Evolutionary conservation across 495 filamentous ascomycete species (phyloP), one percentile per base, ranked within the genome.

Genomic region (Aspergillus heteromorphus): DNA sequence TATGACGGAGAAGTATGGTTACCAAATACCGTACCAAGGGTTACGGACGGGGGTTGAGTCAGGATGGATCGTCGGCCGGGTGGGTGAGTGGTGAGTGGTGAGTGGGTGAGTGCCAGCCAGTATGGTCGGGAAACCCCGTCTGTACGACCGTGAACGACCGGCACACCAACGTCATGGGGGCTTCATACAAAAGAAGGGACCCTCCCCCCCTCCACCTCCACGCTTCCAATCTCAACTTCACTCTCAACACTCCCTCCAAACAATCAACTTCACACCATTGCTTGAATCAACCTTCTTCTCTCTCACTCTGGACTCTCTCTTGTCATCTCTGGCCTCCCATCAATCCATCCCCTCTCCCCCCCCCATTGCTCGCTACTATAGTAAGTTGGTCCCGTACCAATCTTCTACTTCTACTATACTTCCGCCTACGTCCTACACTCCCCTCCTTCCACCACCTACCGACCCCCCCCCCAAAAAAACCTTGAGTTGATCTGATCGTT

Each of bases 151-250:
- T 34, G 30, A 10, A 34, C 14, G 30, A n/a, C n/a, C n/a, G n/a
- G n/a, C 14, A 34, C 30, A 34, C 30, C 30, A 45, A 45, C 42
- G 42, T 45, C 42, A 45, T 45, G n/a, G n/a, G n/a, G n/a, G n/a
- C 18, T 20, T 21, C 42, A 20, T 21, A 45, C 19, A 45, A 14
- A 45, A 45, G 42, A 25, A 21, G 25, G 23, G 17, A 20, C 9
- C 19, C 42, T 20, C 25, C 42, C 42, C 29, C 29, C 29, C 29
- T 10, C 10, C 30, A 10, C 30, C 30, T 2, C 9, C 9, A 10
- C 30, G 30, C 30, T 34, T 7, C 30, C 30, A 8, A 34, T 34
- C n/a, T n/a, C n/a, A n/a, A 13, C 30, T 34, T 10, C 14, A 34
- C 27, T 30, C 27, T 5, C 27, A 5, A 34, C 30, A 10, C 30